Base-by-base conservation (phyloP, 371 early-diverging fungal species). In the Lichtheimia ornata region DNA sequence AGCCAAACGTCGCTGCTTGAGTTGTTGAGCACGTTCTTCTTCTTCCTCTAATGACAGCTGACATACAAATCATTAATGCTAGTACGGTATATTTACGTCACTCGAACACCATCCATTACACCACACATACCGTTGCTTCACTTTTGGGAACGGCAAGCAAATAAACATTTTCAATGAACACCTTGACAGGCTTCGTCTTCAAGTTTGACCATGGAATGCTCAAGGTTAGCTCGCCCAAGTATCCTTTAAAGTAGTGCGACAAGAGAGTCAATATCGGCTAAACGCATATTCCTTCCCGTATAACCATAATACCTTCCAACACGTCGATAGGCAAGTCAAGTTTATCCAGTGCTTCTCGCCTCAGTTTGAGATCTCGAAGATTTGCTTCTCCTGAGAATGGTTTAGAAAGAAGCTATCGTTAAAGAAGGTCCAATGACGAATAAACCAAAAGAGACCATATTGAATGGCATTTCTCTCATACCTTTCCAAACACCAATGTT, bases 161-260 rank as follows among this genome's bases (percentile, higher is more conserved):
- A 53, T 84, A 91, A 2, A 95, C 88, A 69, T 94, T 83, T 57
- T 89, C 85, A 59, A 95, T 84, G 42, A 73, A 70, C 43, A 94
- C 81, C 60, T 88, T 86, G 45, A 94, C 90, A n/a, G 96, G 95
- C 59, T 89, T 83, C 58, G 79, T 86, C 69, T 92, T 89, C 53
- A 95, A 76, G 68, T 95, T 94, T 12, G 85, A 83, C 96, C 96
- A 95, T 14, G 96, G 94, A 57, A 95, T 94, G 18, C 77, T 79
- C 3, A 94, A 70, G 0, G 84, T 89, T 15, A 95, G 79, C 50
- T 91, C 88, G 50, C 96, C 96, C 22, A 95, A 72, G 67, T 84
- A 88, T 4, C 94, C 92, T 88, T 52, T 14, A 25, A 27, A 44
- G 20, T 27, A 45, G 13, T 22, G 13, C 43, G 15, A 27, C 27